Evolutionary conservation across 2,329 filamentous ascomycete species (phyloP).

Genomic region (Aureobasidium sp.): DNA sequence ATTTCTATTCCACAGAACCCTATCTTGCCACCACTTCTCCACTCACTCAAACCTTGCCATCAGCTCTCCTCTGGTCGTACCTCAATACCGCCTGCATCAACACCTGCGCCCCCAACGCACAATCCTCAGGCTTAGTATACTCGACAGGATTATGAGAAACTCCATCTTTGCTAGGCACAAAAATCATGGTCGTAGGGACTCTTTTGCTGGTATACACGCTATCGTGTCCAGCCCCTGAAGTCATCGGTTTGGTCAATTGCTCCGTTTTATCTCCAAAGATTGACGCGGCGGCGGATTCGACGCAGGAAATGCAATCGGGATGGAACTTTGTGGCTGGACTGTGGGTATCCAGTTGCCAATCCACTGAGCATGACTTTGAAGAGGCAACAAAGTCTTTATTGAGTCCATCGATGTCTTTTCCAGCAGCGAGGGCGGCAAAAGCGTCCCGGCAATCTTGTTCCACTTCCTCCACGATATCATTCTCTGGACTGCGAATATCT

Average conservation of each 20-base stretch:
- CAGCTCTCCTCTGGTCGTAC: constrained; percentile 37
- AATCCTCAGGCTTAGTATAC: constrained; percentile 37
- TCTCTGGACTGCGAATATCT: constrained; percentile 51
- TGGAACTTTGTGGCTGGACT: constrained; percentile 57
- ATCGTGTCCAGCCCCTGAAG: constrained; percentile 57
- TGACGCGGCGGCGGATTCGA: constrained; percentile 49
- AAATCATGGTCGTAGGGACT: constrained; percentile 41
- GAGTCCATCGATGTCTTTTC: constrained; percentile 42
- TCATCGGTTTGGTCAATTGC: constrained; percentile 44
- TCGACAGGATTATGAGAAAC: constrained; percentile 40
- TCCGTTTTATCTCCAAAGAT: constrained; percentile 43
- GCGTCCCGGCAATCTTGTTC: constrained; percentile 48
- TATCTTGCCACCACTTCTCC: too few relatives aligned
- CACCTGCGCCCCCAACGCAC: constrained; percentile 39
- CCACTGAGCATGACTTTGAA: constrained; percentile 37
- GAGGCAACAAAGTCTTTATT: constrained; percentile 35
- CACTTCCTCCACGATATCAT: constrained; percentile 48
- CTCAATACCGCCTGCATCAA: constrained; percentile 41
- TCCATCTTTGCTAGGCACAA: constrained; percentile 38
- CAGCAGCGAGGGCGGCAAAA: constrained; percentile 51
- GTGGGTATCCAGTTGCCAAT: constrained; percentile 54
- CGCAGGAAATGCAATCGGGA: constrained; percentile 56
- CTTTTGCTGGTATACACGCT: constrained; percentile 36
- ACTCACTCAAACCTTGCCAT: constrained; percentile 15
- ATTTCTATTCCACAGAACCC: too few relatives aligned